Evolutionary conservation across 2,329 filamentous ascomycete genomes (phyloP).

Genomic region (Cladosporium colombiae): DNA sequence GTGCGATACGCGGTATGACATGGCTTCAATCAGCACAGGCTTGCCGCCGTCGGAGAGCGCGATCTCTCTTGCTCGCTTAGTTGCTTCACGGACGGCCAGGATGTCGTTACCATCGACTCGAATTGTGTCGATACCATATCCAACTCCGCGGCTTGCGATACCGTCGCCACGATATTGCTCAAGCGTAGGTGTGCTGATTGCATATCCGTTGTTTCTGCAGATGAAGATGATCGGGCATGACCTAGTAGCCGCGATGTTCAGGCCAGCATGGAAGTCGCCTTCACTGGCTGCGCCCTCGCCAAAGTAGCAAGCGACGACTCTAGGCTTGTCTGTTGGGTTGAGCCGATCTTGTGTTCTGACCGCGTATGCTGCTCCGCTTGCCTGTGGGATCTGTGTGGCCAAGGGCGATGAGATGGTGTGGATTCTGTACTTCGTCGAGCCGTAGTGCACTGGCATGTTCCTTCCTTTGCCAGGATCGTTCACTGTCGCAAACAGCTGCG

Average conservation of each 20-base stretch:
- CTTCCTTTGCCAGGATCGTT: conserved; percentile 78
- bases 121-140: conserved; percentile 93
- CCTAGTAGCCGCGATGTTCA: conserved; percentile 87
- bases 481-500: conserved; percentile 84
- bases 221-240: conserved; percentile 88
- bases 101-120: conserved; percentile 94
- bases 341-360: conserved; percentile 77
- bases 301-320: conserved; percentile 81
- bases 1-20: conserved; percentile 97
- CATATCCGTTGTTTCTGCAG: conserved; percentile 90
- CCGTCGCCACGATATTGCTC: conserved; percentile 92
- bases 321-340: conserved; percentile 66
- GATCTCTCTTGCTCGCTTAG: conserved; percentile 72
- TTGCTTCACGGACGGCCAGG: conserved; percentile 81
- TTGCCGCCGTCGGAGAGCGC: conserved; percentile 78
- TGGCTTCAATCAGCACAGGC: conserved; percentile 87
- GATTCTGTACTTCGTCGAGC: conserved; percentile 79
- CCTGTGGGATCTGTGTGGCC: conserved; percentile 87
- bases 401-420: conserved; percentile 85
- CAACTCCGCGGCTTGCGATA: conserved; percentile 81
- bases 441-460: conserved; percentile 98
- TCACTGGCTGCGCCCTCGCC: conserved; percentile 89
- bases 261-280: conserved; percentile 86
- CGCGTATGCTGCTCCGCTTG: conserved; percentile 82
- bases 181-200: conserved; percentile 83